Conservation (phyloP, 2,329 filamentous ascomycete species). For the Mycosphaerelloides madeirae region DNA sequence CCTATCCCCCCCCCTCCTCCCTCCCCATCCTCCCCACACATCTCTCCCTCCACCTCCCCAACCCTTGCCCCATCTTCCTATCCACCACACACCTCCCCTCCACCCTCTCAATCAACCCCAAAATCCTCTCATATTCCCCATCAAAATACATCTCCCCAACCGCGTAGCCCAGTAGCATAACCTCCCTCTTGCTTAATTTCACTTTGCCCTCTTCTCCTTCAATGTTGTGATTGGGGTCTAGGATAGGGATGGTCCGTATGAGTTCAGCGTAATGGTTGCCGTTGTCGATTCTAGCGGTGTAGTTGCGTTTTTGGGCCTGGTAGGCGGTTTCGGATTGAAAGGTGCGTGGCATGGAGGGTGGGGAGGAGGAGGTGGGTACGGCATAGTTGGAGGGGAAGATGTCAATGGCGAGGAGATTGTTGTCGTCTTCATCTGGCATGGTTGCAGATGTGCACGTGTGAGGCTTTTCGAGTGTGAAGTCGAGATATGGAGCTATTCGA, state of each 20-base stretch:
- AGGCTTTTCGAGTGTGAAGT: neutral
- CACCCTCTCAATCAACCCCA: conserved; percentile 24
- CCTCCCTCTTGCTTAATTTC: conserved; percentile 27
- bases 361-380: conserved; percentile 24
- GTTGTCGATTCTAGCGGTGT: conserved; percentile 28
- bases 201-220: conserved; percentile 4
- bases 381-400: conserved; percentile 32
- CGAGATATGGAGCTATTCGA: neutral
- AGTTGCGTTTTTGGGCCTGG: conserved; percentile 26
- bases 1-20: conserved; percentile 1
- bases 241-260: conserved; percentile 13
- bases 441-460: neutral
- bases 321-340: conserved; percentile 32
- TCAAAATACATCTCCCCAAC: conserved; percentile 56
- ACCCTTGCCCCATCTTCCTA: conserved; percentile 15
- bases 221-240: conserved; percentile 5
- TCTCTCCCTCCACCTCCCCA: conserved; percentile 25
- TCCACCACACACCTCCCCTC: conserved; percentile 21
- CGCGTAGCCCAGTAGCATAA: conserved; percentile 45
- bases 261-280: conserved; percentile 25
- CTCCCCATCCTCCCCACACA: conserved; percentile 16
- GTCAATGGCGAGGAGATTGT: conserved; percentile 28
- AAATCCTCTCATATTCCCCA: conserved; percentile 50
- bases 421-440: conserved; percentile 11
- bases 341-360: conserved; percentile 24